A percentile compares a stretch with the other conserved stretches of the same genome.
phyloP scores from a whole-genome alignment of 257 asterid species.

The Thymus mandschuricus region DNA sequence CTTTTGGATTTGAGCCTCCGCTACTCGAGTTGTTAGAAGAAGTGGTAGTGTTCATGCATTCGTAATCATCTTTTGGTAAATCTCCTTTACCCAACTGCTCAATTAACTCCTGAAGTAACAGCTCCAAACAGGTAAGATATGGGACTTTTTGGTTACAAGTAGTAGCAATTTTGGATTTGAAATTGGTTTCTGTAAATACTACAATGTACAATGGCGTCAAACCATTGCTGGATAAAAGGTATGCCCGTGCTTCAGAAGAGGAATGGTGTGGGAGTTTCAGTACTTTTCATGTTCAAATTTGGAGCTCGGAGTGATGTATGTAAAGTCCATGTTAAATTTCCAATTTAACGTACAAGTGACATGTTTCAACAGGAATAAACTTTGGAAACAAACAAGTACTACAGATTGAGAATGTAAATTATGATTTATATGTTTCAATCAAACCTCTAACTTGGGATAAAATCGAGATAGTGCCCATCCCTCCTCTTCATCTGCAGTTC shows the following conservation, averaged over 20 bases:
- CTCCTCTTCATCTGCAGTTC: constrained; percentile 80
- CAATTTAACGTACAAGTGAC: background rate
- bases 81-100: constrained; percentile 82
- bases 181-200: background rate
- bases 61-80: constrained; percentile 78
- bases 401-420: constrained; percentile 5
- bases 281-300: no score
- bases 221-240: background rate
- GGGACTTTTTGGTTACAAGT: background rate
- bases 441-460: constrained; percentile 91
- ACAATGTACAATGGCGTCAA: background rate
- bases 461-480: constrained; percentile 88
- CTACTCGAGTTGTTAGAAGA: constrained; percentile 34
- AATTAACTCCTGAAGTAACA: constrained; percentile 62
- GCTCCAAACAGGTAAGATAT: background rate
- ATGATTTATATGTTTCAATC: constrained; percentile 24
- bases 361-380: background rate
- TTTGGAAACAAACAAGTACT: background rate
- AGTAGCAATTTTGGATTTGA: background rate
- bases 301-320: no score
- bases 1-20: constrained; percentile 49
- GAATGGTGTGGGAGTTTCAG: no score
- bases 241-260: no score
- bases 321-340: no score
- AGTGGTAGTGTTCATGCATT: constrained; percentile 63